Evolutionary conservation across 106 monocot genomes (phyloP), one percentile per base, ranked within the genome.

Genomic region (Narthecium ossifragum): DNA sequence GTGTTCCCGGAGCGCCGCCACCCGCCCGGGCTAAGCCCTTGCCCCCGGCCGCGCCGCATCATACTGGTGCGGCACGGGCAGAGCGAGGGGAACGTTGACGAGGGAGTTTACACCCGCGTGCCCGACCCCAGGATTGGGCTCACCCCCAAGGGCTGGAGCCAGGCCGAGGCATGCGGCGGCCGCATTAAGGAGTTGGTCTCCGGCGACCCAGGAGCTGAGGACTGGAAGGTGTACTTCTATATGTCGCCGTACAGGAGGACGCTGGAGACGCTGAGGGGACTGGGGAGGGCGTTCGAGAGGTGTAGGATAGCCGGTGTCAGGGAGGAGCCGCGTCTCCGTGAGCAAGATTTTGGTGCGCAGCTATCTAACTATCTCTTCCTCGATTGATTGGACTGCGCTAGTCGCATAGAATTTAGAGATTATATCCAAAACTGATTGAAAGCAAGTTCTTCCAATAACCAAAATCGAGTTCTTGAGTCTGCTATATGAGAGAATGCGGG

Each of bases 221-320:
- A 96, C 43, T 90, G 90, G 90, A 90, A 90, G 73, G 90, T 90
- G 0, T 96, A 96, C 66, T 96, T 96, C 63, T 96, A 96, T 46
- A 90, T 90, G 0, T 96, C 94, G 0, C 94, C 90, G 5, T 96
- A 96, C 64, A 69, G 70, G 63, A 53, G 94, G 29, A 84, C 90
- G 20, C 70, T 86, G 20, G 75, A 96, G 80, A 96, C 94, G 20
- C 78, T 96, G 6, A 60, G 70, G 26, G 90, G 94, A 18, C 26
- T 90, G 17, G 94, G 90, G 10, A 67, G 26, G 73, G 86, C 90
- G 12, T 96, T 90, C 50, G 86, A 90, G 59, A 62, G 72, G 17
- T 31, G 26, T 20, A 61, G 80, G 46, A 96, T 96, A 21, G 86
- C 68, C 28, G 94, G 94, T 0, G 83, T 96, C 26, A 62, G 90